Base-by-base conservation (phyloP, 1,284 basidiomycete species). In the Cryptococcus jaspeensis region DNA sequence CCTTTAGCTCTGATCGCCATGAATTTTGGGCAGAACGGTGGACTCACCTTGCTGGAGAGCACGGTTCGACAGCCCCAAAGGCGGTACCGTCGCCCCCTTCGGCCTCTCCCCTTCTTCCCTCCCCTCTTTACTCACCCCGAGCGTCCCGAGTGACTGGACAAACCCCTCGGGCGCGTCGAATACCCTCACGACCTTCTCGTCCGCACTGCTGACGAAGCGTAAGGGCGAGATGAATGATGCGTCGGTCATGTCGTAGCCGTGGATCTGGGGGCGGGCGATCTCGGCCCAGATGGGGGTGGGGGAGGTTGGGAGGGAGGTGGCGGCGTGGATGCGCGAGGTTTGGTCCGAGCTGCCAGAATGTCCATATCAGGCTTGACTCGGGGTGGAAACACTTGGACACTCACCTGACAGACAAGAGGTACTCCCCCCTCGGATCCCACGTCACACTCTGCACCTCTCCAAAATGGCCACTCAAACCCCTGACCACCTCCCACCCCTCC, bases 161-260 rank as follows among this genome's bases (percentile, higher is more conserved):
- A 95, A 96, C 6, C 83, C 83, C 18, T 81, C 81, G 5, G 93
- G 89, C 11, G 91, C 92, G 68, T 92, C 91, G 64, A 97, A 97
- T 1, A 95, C 85, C 45, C 93, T 84, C 11, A 86, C 84, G 15
- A 95, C 90, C 75, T 96, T 96, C 76, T 97, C 93, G 69, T 97
- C 93, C 8, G 90, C 90, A 45, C 89, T 86, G 64, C 89, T 93
- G 16, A 87, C 87, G 69, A 95, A 92, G 22, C 84, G 85, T 43
- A 92, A 79, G 0, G 88, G 79, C 56, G 83, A 81, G 43, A 96
- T 81, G 75, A 92, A 92, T 2, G 83, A 84, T 1, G 84, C 86
- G 58, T 87, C 87, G n/a, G 92, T 81, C 44, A 96, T 80, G 69
- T 96, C 92, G 74, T 97, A 96, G 5, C 93, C 93, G 75, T 98